Conservation (phyloP, 1,139 yeast species). For the Meyerozyma sp. region DNA sequence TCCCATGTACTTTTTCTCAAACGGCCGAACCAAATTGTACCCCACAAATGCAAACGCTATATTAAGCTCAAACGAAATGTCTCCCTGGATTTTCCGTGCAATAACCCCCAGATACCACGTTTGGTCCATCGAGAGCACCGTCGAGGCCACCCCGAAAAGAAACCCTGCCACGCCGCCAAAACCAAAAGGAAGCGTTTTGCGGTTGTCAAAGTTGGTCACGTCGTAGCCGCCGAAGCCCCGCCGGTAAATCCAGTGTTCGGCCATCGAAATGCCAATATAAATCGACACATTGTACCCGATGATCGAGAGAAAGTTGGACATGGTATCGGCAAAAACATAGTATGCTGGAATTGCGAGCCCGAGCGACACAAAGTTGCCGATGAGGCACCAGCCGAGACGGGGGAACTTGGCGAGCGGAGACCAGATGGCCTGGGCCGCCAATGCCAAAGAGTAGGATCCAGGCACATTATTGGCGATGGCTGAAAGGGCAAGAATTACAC, state of each 20-base stretch:
- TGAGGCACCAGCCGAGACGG: conserved; percentile 25
- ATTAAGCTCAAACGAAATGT: conserved; percentile 24
- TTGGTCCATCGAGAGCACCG: conserved; percentile 25
- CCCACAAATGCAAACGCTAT: conserved; percentile 21
- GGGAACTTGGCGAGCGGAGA: conserved; percentile 22
- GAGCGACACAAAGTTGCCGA: conserved; percentile 23
- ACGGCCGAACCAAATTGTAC: conserved; percentile 20
- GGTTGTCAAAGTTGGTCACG: conserved; percentile 16
- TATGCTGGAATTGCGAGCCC: conserved; percentile 29
- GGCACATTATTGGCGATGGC: conserved; percentile 26
- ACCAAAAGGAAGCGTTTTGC: conserved; percentile 20
- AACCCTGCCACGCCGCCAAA: conserved; percentile 23
- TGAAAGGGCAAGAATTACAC: conserved; percentile 25
- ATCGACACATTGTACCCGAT: conserved; percentile 26
- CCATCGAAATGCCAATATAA: conserved; percentile 20
- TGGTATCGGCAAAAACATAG: conserved; percentile 22
- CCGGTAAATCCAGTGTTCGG: conserved; percentile 24
- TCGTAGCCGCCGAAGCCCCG: conserved; percentile 21
- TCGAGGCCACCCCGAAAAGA: conserved; percentile 22
- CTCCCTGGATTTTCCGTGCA: conserved; percentile 22
- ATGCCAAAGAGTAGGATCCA: conserved; percentile 24
- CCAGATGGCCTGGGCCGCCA: conserved; percentile 26
- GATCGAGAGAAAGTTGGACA: conserved; percentile 26
- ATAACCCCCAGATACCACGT: conserved; percentile 27
- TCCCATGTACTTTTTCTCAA: conserved; percentile 20